These are phyloP conservation scores for Rosa hybrid DNA, from an alignment of 331 rosid species.

Conservation along the genomic window DNA sequence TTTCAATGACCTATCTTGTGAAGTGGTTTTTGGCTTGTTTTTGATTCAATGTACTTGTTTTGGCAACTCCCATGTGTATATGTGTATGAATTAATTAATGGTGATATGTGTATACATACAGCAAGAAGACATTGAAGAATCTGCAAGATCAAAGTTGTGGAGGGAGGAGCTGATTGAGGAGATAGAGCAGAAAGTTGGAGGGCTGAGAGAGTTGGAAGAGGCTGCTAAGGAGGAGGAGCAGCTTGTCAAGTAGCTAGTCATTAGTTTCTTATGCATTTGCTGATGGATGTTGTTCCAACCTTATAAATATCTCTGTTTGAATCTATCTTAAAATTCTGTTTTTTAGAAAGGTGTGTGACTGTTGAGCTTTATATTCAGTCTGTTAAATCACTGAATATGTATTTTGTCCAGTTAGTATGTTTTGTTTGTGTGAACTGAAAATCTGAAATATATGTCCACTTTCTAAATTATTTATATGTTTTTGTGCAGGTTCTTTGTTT, in stretches of 20 bases:
- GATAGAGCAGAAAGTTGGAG: conserved; percentile 89
- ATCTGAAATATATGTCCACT: no score
- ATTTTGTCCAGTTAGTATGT: no score
- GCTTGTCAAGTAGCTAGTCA: background rate
- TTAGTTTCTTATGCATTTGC: background rate
- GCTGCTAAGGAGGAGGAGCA: conserved; percentile 62
- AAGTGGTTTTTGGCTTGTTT: background rate
- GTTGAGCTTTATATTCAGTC: no score
- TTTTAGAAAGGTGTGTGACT: no score
- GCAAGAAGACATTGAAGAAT: conserved; percentile 91
- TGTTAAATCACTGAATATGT: no score
- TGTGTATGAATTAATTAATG: background rate
- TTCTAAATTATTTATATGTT: no score
- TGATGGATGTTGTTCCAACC: conserved; percentile 1
- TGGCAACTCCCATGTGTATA: no score
- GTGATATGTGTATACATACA: conserved; percentile 27
- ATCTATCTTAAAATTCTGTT: no score
- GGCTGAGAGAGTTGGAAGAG: conserved; percentile 79
- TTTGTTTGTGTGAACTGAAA: no score
- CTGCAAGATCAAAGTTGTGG: conserved; percentile 81
- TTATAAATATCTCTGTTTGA: no score
- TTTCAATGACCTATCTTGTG: background rate
- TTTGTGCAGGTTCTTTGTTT: no score
- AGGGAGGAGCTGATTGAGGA: conserved; percentile 90
- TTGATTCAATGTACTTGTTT: background rate